Base-by-base conservation (phyloP, 2,329 filamentous ascomycete genomes). In the Xylariomycetidae sp. region DNA sequence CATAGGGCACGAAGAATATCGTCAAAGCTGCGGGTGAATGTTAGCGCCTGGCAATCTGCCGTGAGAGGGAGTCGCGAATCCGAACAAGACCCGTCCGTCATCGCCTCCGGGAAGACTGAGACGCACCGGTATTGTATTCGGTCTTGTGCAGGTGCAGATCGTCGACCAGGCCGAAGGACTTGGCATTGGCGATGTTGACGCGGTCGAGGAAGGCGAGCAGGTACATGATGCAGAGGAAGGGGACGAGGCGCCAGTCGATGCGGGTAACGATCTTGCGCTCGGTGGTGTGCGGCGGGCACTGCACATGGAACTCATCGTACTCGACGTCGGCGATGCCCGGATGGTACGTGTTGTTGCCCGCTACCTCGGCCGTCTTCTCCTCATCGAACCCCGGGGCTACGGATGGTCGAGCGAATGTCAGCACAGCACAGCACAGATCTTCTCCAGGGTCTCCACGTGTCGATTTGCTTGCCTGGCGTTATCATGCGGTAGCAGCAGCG, bases 1-100 rank as follows among this genome's bases (percentile, higher is more conserved):
- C 67, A 54, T 89, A 90, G 1, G 85, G 83, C 1, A 89, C 73
- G 59, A 89, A 90, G 64, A 90, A 89, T 50, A 89, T 85, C 36
- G 81, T 82, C 40, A 89, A 66, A 2, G 80, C 53, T 56, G 27
- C 14, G 8, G n/a, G n/a, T n/a, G n/a, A n/a, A n/a, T n/a, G n/a
- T n/a, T n/a, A n/a, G n/a, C n/a, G n/a, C n/a, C n/a, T n/a, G n/a
- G n/a, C n/a, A n/a, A n/a, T n/a, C n/a, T n/a, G n/a, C n/a, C n/a
- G n/a, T n/a, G n/a, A n/a, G n/a, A n/a, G n/a, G n/a, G n/a, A n/a
- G n/a, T n/a, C n/a, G n/a, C n/a, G n/a, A n/a, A n/a, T n/a, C n/a
- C n/a, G n/a, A n/a, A n/a, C n/a, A n/a, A n/a, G n/a, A n/a, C n/a
- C n/a, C n/a, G n/a, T n/a, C n/a, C n/a, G n/a, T n/a, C n/a, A n/a